Evolutionary conservation across 208 protist genomes (phyloP).

Genomic region (Naegleria fowleri): DNA sequence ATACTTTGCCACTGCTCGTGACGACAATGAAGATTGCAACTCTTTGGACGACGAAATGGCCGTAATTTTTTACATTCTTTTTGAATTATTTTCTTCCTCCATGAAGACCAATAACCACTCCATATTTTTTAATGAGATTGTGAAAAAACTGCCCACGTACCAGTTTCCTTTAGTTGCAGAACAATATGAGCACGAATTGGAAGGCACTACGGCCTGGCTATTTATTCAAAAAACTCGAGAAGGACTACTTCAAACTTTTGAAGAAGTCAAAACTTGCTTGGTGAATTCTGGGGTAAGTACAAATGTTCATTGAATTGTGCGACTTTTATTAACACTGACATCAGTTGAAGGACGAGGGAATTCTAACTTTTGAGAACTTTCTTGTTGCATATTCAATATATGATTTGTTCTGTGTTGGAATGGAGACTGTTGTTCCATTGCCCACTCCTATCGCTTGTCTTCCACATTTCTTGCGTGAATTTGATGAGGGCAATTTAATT

Average conservation of each 20-base stretch:
- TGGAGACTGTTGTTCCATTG: not conserved
- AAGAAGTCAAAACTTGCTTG: not conserved
- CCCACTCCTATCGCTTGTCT: not conserved
- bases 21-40: not conserved
- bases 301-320: too few relatives aligned
- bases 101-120: not conserved
- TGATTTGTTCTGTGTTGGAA: not conserved
- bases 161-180: not conserved
- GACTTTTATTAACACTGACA: not conserved
- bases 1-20: not conserved
- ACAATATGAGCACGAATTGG: not conserved
- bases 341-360: not conserved
- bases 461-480: not conserved
- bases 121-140: not conserved
- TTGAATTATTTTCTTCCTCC: not conserved
- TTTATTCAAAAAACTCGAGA: not conserved
- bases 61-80: not conserved
- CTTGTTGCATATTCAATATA: not conserved
- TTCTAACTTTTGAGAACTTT: constrained; percentile 16
- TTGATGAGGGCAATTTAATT: not conserved
- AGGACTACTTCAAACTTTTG: not conserved
- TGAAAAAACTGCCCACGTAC: not conserved
- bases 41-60: not conserved
- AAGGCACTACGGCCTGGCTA: not conserved
- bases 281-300: not conserved